Evolutionary conservation across 108 stramenopile genomes (phyloP), one percentile per base, ranked within the genome.

Genomic region (Pseudonitzschia pungens): DNA sequence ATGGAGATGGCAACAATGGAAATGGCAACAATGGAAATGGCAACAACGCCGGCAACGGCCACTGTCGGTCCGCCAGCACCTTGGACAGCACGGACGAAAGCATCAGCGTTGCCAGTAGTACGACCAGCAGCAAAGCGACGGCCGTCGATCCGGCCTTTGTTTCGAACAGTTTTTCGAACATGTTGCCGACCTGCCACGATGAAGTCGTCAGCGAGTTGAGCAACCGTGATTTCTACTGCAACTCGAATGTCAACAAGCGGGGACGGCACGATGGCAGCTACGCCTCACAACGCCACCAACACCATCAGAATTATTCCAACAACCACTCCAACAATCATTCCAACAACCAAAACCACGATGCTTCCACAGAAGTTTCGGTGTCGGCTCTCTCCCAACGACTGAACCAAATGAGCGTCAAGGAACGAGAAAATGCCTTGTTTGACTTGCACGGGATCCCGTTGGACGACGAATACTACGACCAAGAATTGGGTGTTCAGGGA

Each of bases 391-490:
- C 66, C 8, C 42, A 48, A n/a, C 45, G 45, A 0, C 22, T 67
- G 27, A 67, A 67, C 22, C n/a, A 67, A 67, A 67, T 67, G 66
- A 48, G 27, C 18, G 45, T 45, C 7, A 14, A 16, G 27, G 66
- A 67, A 40, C 66, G 66, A 11, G 43, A 67, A 48, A 67, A 48
- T 26, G 66, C 66, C 16, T 22, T 48, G 28, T 67, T n/a, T 26
- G 66, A 67, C 43, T 48, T 67, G 28, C 66, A 67, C 24, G 66
- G 66, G 28, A 50, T 67, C 40, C 45, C 66, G 22, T 15, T 62
- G 9, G 60, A 62, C 20, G 60, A 62, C 29, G 60, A 62, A 62
- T 62, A 33, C 60, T 58, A 14, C 29, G 57, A 58, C 14, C 27
- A 58, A 31, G 57, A 58, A 5, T 31, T 58, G n/a, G 15, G n/a